Base-by-base conservation (phyloP, 768 basidiomycete species). In the Suillus tomentosus region DNA sequence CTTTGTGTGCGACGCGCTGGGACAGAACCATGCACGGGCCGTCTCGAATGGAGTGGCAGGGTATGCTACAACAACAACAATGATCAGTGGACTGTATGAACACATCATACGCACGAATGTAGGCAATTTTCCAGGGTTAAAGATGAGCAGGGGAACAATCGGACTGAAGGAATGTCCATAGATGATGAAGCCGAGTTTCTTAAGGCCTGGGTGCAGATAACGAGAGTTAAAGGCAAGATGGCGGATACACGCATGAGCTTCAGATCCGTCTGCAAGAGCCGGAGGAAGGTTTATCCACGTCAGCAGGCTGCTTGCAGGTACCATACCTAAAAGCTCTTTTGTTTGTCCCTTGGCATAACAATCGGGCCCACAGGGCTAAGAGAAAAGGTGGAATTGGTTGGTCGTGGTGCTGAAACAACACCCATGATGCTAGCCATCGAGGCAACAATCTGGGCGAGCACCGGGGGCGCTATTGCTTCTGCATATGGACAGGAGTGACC, bases 401-500 rank as follows among this genome's bases (percentile, higher is more conserved):
- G 68, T n/a, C 76, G 70, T 10, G 79, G 66, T 14, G 81, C 73
- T 5, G 79, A 66, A 13, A 83, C 73, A 63, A 94, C 76, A 36
- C 96, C 96, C 95, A 98, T 98, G 79, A 99, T 98, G 68, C 93
- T 94, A 0, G 91, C 92, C 94, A 96, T 97, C 65, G 91, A 91
- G 2, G 96, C 87, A 57, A 96, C 79, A 69, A 99, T 81, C 76
- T 99, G 97, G 22, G 91, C 91, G 37, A 97, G 81, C 60, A 99
- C 94, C 0, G 95, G 85, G 0, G 96, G 96, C 0, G 93, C 78
- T 85, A 96, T 95, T 1, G 92, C 79, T 77, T 99, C 96, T 7
- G 94, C 91, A 71, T 99, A 97, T 22, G 87, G 76, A 40, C 91
- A 88, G 0, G 93, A 86, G 74, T 96, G 89, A 1, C 92, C 92